These are phyloP conservation scores for Lobulomyces angularis DNA, from an alignment of 192 early-diverging fungal species.

Conservation along the genomic window DNA sequence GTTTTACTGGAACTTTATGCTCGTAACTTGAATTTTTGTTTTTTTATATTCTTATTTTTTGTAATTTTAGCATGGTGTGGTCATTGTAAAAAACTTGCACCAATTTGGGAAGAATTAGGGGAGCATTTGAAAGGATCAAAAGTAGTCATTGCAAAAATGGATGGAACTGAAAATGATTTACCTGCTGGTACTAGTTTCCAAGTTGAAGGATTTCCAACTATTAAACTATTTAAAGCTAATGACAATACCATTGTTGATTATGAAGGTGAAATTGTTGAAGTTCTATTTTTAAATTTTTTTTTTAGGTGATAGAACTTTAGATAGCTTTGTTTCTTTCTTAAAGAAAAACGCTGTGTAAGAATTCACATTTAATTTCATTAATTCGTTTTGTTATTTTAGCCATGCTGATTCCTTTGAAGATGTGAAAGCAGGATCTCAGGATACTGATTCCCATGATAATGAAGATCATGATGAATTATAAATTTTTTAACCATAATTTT, in stretches of 20 bases:
- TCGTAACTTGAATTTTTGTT: constrained; percentile 18
- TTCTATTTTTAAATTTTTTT: too few species aligned
- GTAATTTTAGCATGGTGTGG: constrained; percentile 33
- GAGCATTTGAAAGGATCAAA: constrained; percentile 32
- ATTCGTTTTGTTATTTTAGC: too few species aligned
- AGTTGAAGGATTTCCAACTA: constrained; percentile 87
- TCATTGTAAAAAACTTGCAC: constrained; percentile 50
- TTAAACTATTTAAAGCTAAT: constrained; percentile 79
- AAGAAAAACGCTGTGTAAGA: constrained; percentile 54
- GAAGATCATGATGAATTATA: constrained; percentile 15
- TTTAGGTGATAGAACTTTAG: constrained; percentile 71
- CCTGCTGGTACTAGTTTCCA: constrained; percentile 55
- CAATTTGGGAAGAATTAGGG: constrained; percentile 78
- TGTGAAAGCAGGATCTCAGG: constrained; percentile 13
- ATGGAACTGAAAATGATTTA: constrained; percentile 88
- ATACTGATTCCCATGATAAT: constrained; percentile 16
- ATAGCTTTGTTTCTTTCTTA: constrained; percentile 66
- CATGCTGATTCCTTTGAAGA: constrained; percentile 11
- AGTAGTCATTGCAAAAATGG: constrained; percentile 85
- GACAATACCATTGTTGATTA: constrained; percentile 71
- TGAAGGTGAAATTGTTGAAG: too few species aligned
- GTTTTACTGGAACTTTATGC: constrained; percentile 89
- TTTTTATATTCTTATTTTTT: constrained; percentile 11
- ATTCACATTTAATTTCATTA: too few species aligned
- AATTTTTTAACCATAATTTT: background rate